Evolutionary conservation across 2,329 filamentous ascomycete genomes (phyloP), one percentile per base, ranked within the genome.

Genomic region (Fusarium verticillioides): DNA sequence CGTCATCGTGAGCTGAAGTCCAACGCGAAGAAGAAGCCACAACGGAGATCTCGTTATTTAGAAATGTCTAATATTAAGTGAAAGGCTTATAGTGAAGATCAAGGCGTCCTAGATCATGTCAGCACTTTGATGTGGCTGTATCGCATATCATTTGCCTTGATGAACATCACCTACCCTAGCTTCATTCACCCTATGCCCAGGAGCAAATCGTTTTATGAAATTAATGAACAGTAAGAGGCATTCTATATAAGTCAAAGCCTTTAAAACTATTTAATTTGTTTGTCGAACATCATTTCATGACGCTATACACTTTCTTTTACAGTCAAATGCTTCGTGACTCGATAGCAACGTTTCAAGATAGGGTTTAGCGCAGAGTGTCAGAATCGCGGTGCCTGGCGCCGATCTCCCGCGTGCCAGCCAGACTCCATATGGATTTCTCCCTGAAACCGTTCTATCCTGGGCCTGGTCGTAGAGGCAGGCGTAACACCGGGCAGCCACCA

Each of bases 1-100:
- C 2, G 10, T 36, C 63, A 71, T 65, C 4, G 73, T 66, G 4
- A 83, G 70, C 58, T 90, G 87, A 5, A 89, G 67, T 0, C 82
- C 77, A 1, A 89, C 87, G 2, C 89, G 86, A 6, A 91, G 61
- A 1, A 90, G 79, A 1, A 91, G 80, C 88, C 88, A 91, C 1
- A 87, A 65, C 0, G 88, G 81, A 18, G 88, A 90, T 49, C 86
- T 23, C 3, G 23, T 23, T 23, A 23, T 23, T 23, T 4, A 23
- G 23, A 23, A 28, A 28, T 28, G 7, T 28, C 28, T 28, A 28
- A 28, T 28, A 28, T 28, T 28, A 28, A 28, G 5, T 6, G 28
- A 28, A 28, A 28, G 28, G 6, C 5, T 28, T 28, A 28, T 6
- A 28, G 28, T 28, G 5, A 7, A 28, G 28, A 28, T 28, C 28